These are phyloP conservation scores for Sisymbrium altissimum DNA, from an alignment of 345 rosid species.

Conservation along the genomic window DNA sequence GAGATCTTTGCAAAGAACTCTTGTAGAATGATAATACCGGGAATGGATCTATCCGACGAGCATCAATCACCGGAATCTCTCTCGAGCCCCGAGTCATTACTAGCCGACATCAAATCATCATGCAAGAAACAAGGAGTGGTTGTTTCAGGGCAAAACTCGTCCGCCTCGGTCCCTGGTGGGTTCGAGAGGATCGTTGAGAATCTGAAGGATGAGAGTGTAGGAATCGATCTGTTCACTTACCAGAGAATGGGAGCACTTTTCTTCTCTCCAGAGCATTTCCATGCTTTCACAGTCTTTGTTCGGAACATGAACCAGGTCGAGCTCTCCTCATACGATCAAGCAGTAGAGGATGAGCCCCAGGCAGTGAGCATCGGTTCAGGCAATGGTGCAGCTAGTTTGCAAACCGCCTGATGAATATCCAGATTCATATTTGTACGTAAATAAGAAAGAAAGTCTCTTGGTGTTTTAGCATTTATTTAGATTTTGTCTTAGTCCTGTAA, in stretches of 20 bases:
- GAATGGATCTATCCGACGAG: constrained; percentile 78
- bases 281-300: constrained; percentile 65
- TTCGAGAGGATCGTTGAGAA: constrained; percentile 68
- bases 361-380: constrained; percentile 19
- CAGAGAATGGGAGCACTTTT: constrained; percentile 97
- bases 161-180: constrained; percentile 40
- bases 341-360: constrained; percentile 18
- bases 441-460: neutral
- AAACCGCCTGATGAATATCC: constrained; percentile 21
- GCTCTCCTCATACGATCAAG: constrained; percentile 61
- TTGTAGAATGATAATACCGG: constrained; percentile 76
- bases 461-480: neutral
- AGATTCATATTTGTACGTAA: constrained; percentile 16
- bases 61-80: constrained; percentile 44
- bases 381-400: constrained; percentile 31
- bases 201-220: constrained; percentile 38
- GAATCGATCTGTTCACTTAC: constrained; percentile 57
- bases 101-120: constrained; percentile 51
- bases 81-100: constrained; percentile 66
- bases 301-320: constrained; percentile 51
- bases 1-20: constrained; percentile 70
- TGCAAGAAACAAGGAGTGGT: constrained; percentile 62
- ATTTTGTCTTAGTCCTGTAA: neutral
- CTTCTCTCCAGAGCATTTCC: constrained; percentile 94
- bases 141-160: constrained; percentile 72